Conservation (phyloP, 2,329 filamentous ascomycete genomes). For the Ceratocystis cacaofunesta region DNA sequence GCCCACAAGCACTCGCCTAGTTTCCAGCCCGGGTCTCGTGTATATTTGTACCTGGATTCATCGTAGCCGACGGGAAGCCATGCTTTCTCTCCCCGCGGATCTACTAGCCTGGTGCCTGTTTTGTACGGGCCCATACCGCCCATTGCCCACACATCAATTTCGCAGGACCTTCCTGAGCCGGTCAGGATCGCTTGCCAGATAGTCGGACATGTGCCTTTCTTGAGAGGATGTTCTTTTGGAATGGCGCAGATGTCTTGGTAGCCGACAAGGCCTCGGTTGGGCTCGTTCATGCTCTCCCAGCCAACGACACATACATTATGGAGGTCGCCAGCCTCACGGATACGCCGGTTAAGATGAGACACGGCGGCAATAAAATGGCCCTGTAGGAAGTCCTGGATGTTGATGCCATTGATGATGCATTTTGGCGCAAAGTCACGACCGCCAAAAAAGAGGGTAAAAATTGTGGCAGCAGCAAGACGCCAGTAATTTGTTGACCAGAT, state of each 20-base stretch:
- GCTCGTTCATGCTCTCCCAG: slow-evolving; percentile 95
- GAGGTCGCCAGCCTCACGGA: slow-evolving; percentile 79
- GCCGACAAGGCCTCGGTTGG: slow-evolving; percentile 75
- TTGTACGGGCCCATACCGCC: slow-evolving; percentile 86
- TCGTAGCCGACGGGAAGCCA: slow-evolving; percentile 81
- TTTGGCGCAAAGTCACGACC: slow-evolving; percentile 88
- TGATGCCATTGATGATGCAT: slow-evolving; percentile 83
- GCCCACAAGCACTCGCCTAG: slow-evolving; percentile 94
- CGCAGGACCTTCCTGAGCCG: slow-evolving; percentile 78
- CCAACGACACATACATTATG: slow-evolving; percentile 79
- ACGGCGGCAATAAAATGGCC: slow-evolving; percentile 71
- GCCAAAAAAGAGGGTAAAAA: slow-evolving; percentile 89
- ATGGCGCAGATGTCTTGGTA: slow-evolving; percentile 67
- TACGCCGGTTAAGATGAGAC: slow-evolving; percentile 64
- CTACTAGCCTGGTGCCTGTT: slow-evolving; percentile 65
- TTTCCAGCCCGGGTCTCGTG: slow-evolving; percentile 74
- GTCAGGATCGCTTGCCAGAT: slow-evolving; percentile 87
- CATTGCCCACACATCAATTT: slow-evolving; percentile 87
- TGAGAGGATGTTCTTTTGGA: slow-evolving; percentile 74
- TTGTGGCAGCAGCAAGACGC: slow-evolving; percentile 69
- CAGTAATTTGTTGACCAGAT: slow-evolving; percentile 98
- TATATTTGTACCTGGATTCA: slow-evolving; percentile 67
- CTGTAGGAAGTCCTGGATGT: slow-evolving; percentile 92
- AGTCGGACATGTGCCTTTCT: slow-evolving; percentile 85
- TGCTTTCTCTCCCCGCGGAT: slow-evolving; percentile 69